Percentiles rank a stretch among this genome's conserved stretches.
phyloP scores from a whole-genome alignment of 2,329 filamentous ascomycete species.

The Penicillium sp. region DNA sequence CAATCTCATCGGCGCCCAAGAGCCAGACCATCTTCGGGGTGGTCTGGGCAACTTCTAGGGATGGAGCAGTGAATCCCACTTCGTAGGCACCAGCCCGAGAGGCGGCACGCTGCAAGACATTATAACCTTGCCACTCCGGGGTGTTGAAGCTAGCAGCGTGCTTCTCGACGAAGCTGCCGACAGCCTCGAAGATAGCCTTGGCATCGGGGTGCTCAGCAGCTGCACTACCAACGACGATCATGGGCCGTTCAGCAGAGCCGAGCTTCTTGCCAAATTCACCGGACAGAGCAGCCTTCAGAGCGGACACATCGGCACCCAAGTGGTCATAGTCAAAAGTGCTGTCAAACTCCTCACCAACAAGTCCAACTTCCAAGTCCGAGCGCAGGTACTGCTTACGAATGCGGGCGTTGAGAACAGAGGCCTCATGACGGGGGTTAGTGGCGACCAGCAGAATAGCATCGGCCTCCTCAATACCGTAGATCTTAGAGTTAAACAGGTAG shows the following conservation, averaged over 20 bases:
- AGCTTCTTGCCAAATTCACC: constrained; percentile 94
- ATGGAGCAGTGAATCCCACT: constrained; percentile 89
- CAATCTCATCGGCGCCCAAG: constrained; percentile 89
- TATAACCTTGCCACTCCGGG: constrained; percentile 94
- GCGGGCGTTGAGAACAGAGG: constrained; percentile 89
- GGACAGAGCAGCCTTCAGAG: constrained; percentile 80
- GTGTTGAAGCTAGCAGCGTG: constrained; percentile 85
- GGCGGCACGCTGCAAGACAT: constrained; percentile 89
- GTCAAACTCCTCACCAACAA: constrained; percentile 87
- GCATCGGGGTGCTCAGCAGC: constrained; percentile 89
- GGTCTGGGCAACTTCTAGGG: constrained; percentile 75
- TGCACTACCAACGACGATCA: constrained; percentile 94
- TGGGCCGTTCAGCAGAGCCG: constrained; percentile 80
- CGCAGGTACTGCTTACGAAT: constrained; percentile 98
- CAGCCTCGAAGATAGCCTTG: constrained; percentile 88
- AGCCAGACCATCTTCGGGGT: constrained; percentile 96
- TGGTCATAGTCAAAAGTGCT: constrained; percentile 96
- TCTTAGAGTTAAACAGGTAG: constrained; percentile 95
- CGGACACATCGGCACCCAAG: constrained; percentile 73
- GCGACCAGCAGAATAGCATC: constrained; percentile 90
- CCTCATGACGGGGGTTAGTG: constrained; percentile 93
- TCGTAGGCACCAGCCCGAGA: constrained; percentile 93
- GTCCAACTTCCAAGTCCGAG: constrained; percentile 87
- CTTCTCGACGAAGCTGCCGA: constrained; percentile 91
- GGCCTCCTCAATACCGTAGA: constrained; percentile 90